Evolutionary conservation across 306 rosid species (phyloP), one percentile per base, ranked within the genome.

Genomic region (Quercus agrifolia): DNA sequence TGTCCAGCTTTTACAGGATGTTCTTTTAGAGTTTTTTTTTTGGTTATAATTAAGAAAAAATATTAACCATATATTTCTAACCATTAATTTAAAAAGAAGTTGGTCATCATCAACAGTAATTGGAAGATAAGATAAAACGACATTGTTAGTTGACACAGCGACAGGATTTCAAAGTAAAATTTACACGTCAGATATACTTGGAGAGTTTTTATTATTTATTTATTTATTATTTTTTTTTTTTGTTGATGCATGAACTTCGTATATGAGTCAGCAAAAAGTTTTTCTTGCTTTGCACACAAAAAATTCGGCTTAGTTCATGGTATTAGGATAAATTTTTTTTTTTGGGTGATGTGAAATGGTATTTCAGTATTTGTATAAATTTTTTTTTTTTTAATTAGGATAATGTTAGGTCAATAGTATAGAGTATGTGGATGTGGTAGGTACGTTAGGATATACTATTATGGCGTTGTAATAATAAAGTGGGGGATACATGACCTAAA

Each of bases 401-500:
- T 79, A 77, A 76, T 61, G 88, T 85, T 27, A 80, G 85, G 79
- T 58, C 27, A 38, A 38, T 38, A 38, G 11, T 8, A 38, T 8
- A 38, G 54, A 44, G 27, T 31, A 61, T 38, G 23, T 64, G 71
- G 74, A 18, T 73, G 66, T 57, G 78, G 46, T 12, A 30, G 76
- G 35, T 9, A 30, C 62, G 89, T 84, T 84, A 83, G 83, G 86
- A 35, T 51, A 23, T 13, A 23, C 51, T 33, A 63, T 63, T 28
- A 28, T 13, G 70, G 41, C 70, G 41, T 62, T 51, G 77, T 31
- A 41, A 46, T 33, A 20, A 78, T 58, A 17, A 41, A 21, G 72
- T 31, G 52, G 78, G 59, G 56, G 18, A 70, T 85, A 28, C 89
- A 87, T 85, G 90, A 87, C 92, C 75, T 57, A 2, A 1, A 4